These are phyloP conservation scores for Ceratopteris richardii DNA, from an alignment of 75 land plant genomes.

Conservation along the genomic window DNA sequence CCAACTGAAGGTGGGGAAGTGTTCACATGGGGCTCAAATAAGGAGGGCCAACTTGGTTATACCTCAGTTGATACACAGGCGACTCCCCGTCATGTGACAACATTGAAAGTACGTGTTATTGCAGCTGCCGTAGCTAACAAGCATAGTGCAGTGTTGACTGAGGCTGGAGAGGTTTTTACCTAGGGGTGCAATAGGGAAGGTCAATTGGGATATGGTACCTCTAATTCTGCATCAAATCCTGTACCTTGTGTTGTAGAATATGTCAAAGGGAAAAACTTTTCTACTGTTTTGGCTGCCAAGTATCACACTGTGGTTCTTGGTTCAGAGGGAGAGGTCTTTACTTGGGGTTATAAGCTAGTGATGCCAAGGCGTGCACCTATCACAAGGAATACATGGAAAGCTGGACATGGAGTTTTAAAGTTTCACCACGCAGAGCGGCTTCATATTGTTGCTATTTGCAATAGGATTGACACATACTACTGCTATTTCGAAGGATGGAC, in stretches of 20 bases:
- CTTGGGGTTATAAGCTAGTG: constrained; percentile 95
- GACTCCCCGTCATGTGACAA: constrained; percentile 81
- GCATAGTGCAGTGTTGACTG: constrained; percentile 87
- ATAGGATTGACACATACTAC: constrained; percentile 87
- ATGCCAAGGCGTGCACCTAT: constrained; percentile 72
- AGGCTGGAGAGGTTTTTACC: constrained; percentile 86
- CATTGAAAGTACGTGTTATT: constrained; percentile 52
- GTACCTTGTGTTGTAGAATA: constrained; percentile 78
- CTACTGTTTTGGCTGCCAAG: constrained; percentile 70
- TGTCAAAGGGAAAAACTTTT: constrained; percentile 67
- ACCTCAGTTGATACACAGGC: constrained; percentile 96
- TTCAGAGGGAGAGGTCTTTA: constrained; percentile 89
- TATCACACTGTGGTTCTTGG: constrained; percentile 83
- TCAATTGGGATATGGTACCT: constrained; percentile 98
- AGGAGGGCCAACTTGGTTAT: constrained; percentile 99
- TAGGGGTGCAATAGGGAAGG: constrained; percentile 98
- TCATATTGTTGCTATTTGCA: constrained; percentile 68
- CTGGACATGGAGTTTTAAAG: constrained; percentile 55
- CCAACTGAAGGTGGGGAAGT: constrained; percentile 98
- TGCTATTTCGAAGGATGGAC: constrained; percentile 86
- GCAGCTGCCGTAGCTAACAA: constrained; percentile 97
- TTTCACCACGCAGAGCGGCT: constrained; percentile 69
- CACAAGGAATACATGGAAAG: constrained; percentile 64
- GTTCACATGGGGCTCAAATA: constrained; percentile 95
- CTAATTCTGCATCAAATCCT: constrained; percentile 96